A percentile compares a stretch with the other conserved stretches of the same genome.
Conservation (phyloP, 2,329 filamentous ascomycete species). For the Dactylonectria estremocensis region DNA sequence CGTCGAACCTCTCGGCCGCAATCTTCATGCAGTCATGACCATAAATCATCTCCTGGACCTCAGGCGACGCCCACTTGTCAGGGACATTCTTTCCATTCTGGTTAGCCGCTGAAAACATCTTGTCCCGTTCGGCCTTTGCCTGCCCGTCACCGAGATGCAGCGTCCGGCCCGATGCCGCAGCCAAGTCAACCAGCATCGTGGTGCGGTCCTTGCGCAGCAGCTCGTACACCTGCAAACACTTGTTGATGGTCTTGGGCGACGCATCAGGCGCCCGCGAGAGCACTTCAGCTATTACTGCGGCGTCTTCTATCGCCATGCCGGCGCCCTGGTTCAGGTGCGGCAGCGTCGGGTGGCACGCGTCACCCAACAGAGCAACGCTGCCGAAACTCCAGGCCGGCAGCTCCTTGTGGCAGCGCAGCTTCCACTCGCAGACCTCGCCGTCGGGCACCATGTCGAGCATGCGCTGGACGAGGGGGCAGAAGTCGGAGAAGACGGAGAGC, state of each 20-base stretch:
- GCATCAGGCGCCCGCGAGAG: slow-evolving; percentile 59
- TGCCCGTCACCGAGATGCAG: slow-evolving; percentile 70
- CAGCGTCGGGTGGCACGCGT: slow-evolving; percentile 77
- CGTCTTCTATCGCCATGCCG: slow-evolving; percentile 77
- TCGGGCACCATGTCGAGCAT: slow-evolving; percentile 74
- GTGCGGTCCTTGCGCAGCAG: slow-evolving; percentile 70
- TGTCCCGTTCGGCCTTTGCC: slow-evolving; percentile 71
- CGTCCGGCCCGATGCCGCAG: slow-evolving; percentile 64
- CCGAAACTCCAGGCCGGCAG: slow-evolving; percentile 73
- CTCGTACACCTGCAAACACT: slow-evolving; percentile 69
- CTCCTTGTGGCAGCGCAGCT: slow-evolving; percentile 70
- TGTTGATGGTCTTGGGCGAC: slow-evolving; percentile 59
- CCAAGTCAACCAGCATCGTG: slow-evolving; percentile 67
- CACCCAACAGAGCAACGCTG: slow-evolving; percentile 70
- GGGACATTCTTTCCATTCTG: slow-evolving; percentile 66
- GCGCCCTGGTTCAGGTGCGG: slow-evolving; percentile 78
- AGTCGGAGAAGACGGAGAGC: slow-evolving; percentile 73
- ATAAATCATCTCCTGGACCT: slow-evolving; percentile 77
- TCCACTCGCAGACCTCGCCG: slow-evolving; percentile 76
- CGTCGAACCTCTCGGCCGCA: slow-evolving; percentile 66
- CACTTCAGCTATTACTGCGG: slow-evolving; percentile 70
- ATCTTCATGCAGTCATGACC: slow-evolving; percentile 72
- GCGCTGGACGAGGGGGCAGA: slow-evolving; percentile 71
- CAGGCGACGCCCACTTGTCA: slow-evolving; percentile 79
- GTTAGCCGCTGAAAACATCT: slow-evolving; percentile 66